Evolutionary conservation across 345 rosid genomes (phyloP).

Genomic region (Microcos paniculata): DNA sequence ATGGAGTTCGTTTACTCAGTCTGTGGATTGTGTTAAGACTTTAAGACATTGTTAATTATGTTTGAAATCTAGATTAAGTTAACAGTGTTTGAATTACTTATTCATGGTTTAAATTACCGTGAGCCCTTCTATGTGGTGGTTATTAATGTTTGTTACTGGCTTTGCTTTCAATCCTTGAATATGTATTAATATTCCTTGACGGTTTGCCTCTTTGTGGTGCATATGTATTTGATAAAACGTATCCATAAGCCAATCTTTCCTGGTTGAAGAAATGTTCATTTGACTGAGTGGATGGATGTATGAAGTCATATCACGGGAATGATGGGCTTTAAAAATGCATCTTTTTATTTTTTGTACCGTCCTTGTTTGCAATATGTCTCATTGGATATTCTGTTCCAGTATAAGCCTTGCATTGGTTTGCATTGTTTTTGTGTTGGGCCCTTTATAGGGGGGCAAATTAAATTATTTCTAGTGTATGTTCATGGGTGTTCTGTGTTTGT

Average conservation of each 20-base stretch:
- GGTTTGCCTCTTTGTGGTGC: neutral
- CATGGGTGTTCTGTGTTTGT: conserved; percentile 23
- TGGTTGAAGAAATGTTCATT: neutral
- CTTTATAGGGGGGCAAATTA: neutral
- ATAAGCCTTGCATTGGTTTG: neutral
- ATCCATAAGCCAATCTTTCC: neutral
- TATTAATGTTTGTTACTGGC: neutral
- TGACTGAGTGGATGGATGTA: neutral
- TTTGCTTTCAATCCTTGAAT: neutral
- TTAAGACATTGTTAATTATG: neutral
- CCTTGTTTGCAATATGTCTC: neutral
- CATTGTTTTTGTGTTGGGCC: neutral
- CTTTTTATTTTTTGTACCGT: conserved; percentile 3
- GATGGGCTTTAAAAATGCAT: neutral
- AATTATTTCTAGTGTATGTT: neutral
- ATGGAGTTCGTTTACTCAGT: neutral
- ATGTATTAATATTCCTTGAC: neutral
- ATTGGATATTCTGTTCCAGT: conserved; percentile 6
- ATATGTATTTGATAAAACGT: neutral
- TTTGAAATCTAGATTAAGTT: neutral
- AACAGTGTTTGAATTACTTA: neutral
- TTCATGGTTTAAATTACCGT: neutral
- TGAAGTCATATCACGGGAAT: neutral
- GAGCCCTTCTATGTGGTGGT: neutral
- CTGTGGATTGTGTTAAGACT: neutral